Evolutionary conservation across 441 rosid genomes (phyloP).

Genomic region (Bocquillonia castaneifolia): DNA sequence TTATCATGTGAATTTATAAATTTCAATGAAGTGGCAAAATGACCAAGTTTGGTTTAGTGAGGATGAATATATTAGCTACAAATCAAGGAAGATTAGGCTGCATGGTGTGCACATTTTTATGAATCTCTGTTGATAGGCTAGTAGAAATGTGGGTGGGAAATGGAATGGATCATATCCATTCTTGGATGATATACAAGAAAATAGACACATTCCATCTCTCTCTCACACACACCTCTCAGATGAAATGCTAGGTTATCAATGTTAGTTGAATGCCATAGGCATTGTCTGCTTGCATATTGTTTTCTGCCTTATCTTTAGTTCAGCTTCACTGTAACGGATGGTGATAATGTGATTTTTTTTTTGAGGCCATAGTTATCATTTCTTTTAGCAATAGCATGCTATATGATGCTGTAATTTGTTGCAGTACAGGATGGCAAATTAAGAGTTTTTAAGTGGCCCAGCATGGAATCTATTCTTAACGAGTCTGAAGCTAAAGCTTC

Average conservation of each 20-base stretch:
- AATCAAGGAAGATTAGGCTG: slow-evolving; percentile 2
- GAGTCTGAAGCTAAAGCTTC: slow-evolving; percentile 65
- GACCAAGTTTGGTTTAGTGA: background rate
- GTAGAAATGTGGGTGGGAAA: slow-evolving; percentile 6
- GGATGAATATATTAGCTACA: background rate
- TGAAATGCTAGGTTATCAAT: slow-evolving; percentile 4
- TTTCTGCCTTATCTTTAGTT: background rate
- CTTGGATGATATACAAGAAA: background rate
- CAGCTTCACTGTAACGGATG: background rate
- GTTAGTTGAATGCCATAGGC: background rate
- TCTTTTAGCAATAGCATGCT: too few species aligned
- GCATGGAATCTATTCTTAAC: slow-evolving; percentile 60
- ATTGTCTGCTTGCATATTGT: background rate
- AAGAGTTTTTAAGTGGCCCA: slow-evolving; percentile 88
- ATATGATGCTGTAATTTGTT: slow-evolving; percentile 43
- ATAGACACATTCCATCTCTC: too few species aligned
- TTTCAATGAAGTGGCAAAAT: background rate
- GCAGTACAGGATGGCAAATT: slow-evolving; percentile 88
- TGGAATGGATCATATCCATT: background rate
- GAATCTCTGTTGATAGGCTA: background rate
- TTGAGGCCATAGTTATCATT: too few species aligned
- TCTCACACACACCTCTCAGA: background rate
- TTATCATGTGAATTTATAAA: background rate
- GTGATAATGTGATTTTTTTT: background rate
- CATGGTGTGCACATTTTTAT: background rate